These are phyloP conservation scores for Hirschfeldia incana DNA, from an alignment of 345 rosid genomes.

Conservation along the genomic window DNA sequence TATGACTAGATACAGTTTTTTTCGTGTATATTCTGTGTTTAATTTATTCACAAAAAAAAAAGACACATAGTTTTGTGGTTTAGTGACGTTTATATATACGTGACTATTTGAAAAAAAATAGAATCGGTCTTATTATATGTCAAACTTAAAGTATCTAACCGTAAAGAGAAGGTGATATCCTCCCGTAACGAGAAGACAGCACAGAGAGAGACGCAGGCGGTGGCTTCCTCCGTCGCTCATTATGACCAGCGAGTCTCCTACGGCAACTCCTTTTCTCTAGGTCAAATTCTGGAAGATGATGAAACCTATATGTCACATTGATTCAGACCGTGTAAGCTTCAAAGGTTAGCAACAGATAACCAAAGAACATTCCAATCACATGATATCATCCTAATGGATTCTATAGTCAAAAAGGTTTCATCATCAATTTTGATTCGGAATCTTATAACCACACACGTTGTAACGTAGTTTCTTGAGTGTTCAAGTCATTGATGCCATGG, in stretches of 20 bases:
- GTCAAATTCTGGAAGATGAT: slow-evolving; percentile 91
- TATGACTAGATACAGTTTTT: too few relatives aligned
- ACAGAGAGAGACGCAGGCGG: slow-evolving; percentile 60
- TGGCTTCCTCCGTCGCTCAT: slow-evolving; percentile 94
- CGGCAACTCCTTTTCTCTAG: slow-evolving; percentile 95
- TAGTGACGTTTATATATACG: too few relatives aligned
- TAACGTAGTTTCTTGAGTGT: background rate
- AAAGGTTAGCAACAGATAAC: slow-evolving; percentile 24
- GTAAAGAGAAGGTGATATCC: slow-evolving; percentile 54
- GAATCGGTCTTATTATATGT: background rate
- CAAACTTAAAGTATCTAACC: slow-evolving; percentile 44
- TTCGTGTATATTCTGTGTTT: too few relatives aligned
- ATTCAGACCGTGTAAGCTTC: slow-evolving; percentile 17
- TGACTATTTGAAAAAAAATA: too few relatives aligned
- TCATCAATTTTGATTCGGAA: slow-evolving; percentile 15
- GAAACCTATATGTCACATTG: slow-evolving; percentile 64
- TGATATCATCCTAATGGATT: background rate
- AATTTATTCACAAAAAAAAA: too few relatives aligned
- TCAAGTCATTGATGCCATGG: slow-evolving; percentile 24
- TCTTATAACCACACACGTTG: background rate
- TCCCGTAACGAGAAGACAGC: slow-evolving; percentile 51
- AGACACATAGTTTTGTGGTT: too few relatives aligned
- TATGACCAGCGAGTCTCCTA: slow-evolving; percentile 91
- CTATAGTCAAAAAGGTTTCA: slow-evolving; percentile 17
- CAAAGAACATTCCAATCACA: background rate